Evolutionary conservation across 805 yeast species (phyloP), one percentile per base, ranked within the genome.

Genomic region (Yamadazyma sp.): DNA sequence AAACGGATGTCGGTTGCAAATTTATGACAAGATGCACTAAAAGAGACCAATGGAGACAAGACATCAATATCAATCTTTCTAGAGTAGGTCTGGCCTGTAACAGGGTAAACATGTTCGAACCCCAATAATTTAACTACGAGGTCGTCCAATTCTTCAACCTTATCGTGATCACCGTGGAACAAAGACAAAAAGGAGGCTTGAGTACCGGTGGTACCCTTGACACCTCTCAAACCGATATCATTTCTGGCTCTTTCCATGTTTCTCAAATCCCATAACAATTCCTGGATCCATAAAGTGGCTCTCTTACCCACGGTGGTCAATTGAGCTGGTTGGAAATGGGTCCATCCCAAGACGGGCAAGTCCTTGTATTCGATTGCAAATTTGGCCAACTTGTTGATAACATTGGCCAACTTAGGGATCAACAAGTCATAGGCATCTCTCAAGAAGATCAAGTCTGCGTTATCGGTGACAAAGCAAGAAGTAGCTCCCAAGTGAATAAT

Each of bases 261-360:
- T 70, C 99, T 80, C 64, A 93, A 77, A 68, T 93, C 99, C 99
- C 98, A 93, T 55, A 93, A 74, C 54, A 93, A 73, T 67, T 93
- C 99, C 74, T 93, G 99, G 53, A 93, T 73, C 99, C 99, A 93
- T 58, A 93, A 73, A 30, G 97, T 89, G 40, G 95, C 95, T 70
- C 99, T 84, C 75, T 93, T 93, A 63, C 99, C 99, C 47, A 93
- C 95, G 22, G 99, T 93, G 50, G 98, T 91, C 62, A 93, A 79
- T 72, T 93, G 99, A 37, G 99, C 99, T 11, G 99, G 99, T 73
- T 93, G 99, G 80, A 93, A 93, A 67, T 93, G 99, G 41, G 99
- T 93, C 98, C 98, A 93, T 23, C 99, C 99, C 49, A 93, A 76
- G 29, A 90, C 96, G 24, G 99, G 98, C 66, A 90, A 66, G 64